These are phyloP conservation scores for Komagataella mondaviorum DNA, from an alignment of 805 yeast genomes.

Conservation along the genomic window DNA sequence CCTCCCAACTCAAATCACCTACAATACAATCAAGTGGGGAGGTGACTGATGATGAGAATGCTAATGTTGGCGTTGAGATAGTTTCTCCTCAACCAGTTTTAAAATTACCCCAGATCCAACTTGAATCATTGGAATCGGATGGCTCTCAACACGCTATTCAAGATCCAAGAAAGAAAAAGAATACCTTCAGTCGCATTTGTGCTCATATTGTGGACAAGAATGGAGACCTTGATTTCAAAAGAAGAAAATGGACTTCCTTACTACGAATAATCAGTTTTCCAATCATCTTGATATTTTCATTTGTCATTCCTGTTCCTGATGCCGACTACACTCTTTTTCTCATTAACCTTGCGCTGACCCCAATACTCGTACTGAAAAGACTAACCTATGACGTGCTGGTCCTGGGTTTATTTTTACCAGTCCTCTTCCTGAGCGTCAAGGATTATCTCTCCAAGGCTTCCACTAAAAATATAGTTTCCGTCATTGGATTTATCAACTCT, in stretches of 20 bases:
- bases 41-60: background rate
- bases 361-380: background rate
- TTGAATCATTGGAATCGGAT: background rate
- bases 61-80: background rate
- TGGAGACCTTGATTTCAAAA: constrained; percentile 1
- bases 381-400: background rate
- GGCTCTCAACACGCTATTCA: background rate
- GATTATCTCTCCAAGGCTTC: background rate
- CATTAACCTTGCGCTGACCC: background rate
- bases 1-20: background rate
- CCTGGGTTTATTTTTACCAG: background rate
- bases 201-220: background rate
- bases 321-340: background rate
- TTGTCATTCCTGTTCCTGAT: constrained; percentile 10
- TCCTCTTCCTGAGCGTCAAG: background rate
- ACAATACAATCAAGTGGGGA: background rate
- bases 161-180: background rate
- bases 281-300: constrained; percentile 10
- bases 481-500: constrained; percentile 16
- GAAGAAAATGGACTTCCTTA: constrained; percentile 10
- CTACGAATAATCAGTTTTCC: constrained; percentile 13
- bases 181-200: background rate
- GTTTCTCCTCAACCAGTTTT: background rate
- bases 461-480: background rate
- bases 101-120: background rate